Evolutionary conservation across 768 basidiomycete genomes (phyloP), one percentile per base, ranked within the genome.

Genomic region (Russula vinacea): DNA sequence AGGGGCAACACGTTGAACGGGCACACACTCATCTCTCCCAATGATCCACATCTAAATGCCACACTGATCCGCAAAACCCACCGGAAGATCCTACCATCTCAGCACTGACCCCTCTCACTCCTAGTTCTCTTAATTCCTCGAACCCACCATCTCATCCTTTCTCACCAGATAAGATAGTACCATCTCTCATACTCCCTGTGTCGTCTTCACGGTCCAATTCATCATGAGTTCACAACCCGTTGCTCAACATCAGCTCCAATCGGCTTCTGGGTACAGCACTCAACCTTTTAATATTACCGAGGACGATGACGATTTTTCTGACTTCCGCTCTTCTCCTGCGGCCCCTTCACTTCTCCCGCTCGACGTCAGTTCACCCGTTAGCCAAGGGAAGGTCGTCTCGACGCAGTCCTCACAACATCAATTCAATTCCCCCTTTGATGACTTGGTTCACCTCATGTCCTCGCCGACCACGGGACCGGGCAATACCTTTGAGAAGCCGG

Each of bases 241-340:
- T 32, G 33, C 32, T 42, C 32, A 42, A 29, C 44, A 39, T 49
- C 50, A 60, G 17, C 37, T 24, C 19, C 59, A 10, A 17, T 44
- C 49, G 29, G 5, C 35, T 35, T 52, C 42, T 26, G 14, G 33
- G 14, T 17, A 32, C n/a, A 55, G n/a, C 10, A 3, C 35, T 16
- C 51, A 60, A n/a, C 35, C 45, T 26, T 32, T 47, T 45, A 47
- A 53, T 10, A 22, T 33, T 37, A 24, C 44, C 37, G 59, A 62
- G 14, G 57, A 66, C 24, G 72, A 76, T 44, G 78, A 78, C 60
- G 83, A 85, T 54, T 89, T 86, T 68, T 76, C 80, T 6, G 83
- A 83, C 44, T 81, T 83, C 68, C 65, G 74, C 58, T 73, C 76
- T 5, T 74, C 77, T 26, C 67, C 77, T 7, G 59, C 56, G 61